Evolutionary conservation across 2,329 filamentous ascomycete genomes (phyloP).

Genomic region (Neonectria magnoliae): DNA sequence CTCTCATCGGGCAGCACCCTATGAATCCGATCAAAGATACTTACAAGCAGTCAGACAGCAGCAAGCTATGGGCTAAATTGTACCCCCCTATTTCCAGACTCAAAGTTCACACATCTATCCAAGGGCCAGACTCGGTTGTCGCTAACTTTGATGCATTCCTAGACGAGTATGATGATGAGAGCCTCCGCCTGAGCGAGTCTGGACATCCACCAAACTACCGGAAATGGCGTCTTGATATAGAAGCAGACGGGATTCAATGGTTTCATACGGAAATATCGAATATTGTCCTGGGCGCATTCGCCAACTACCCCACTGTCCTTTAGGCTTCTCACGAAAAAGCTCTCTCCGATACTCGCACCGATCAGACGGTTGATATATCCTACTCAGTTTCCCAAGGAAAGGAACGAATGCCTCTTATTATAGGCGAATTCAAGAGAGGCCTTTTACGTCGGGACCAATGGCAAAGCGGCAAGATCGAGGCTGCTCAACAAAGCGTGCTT

Average conservation of each 20-base stretch:
- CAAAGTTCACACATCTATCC: conserved; percentile 1
- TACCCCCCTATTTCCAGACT: neutral
- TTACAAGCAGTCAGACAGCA: neutral
- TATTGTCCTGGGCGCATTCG: conserved; percentile 8
- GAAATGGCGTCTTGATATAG: conserved; percentile 4
- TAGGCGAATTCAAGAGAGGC: conserved; percentile 9
- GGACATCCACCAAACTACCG: conserved; percentile 3
- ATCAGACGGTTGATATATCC: conserved; percentile 5
- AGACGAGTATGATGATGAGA: neutral
- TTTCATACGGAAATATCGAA: conserved; percentile 12
- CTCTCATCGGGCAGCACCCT: neutral
- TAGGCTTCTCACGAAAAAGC: conserved; percentile 6
- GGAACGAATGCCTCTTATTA: neutral
- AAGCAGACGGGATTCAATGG: conserved; percentile 5
- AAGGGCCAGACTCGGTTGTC: neutral
- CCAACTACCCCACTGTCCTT: neutral
- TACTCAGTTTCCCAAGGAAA: conserved; percentile 6
- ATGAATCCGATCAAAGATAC: neutral
- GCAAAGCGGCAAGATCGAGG: conserved; percentile 4
- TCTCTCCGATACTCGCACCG: conserved; percentile 4
- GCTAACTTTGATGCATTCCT: neutral
- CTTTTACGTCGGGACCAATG: neutral
- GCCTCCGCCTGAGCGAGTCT: neutral
- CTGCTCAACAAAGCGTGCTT: neutral
- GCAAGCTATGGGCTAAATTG: neutral